A percentile compares a stretch with the other conserved stretches of the same genome.
These are phyloP conservation scores for Solanum sparsipilum DNA, from an alignment of 257 asterid species.

Conservation along the genomic window DNA sequence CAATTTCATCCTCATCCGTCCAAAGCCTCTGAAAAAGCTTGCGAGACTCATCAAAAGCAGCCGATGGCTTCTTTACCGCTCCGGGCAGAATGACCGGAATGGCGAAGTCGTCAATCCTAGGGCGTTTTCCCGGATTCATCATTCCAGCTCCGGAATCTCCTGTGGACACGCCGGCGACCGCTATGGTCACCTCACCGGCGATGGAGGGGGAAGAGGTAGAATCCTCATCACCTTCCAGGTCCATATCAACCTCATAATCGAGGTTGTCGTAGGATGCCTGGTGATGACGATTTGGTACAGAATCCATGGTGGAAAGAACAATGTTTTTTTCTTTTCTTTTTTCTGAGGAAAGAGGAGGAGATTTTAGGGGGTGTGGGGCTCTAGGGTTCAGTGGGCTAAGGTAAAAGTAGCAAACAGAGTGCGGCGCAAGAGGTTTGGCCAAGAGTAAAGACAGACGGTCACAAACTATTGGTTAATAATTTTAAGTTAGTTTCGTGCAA, in stretches of 20 bases:
- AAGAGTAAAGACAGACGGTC: neutral
- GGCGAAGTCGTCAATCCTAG: slow-evolving; percentile 7
- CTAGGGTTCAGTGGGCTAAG: neutral
- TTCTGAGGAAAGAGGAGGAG: neutral
- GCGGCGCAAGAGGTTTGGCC: neutral
- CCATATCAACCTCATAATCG: slow-evolving; percentile 30
- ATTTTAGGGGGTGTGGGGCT: neutral
- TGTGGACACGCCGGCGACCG: slow-evolving; percentile 24
- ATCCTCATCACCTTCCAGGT: slow-evolving; percentile 53
- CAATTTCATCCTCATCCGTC: slow-evolving; percentile 96
- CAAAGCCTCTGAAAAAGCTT: slow-evolving; percentile 88
- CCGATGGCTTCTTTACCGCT: slow-evolving; percentile 34
- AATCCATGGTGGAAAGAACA: slow-evolving; percentile 9
- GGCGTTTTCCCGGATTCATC: neutral
- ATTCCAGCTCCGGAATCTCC: neutral
- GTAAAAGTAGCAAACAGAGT: neutral
- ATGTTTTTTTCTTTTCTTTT: neutral
- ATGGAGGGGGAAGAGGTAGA: slow-evolving; percentile 50
- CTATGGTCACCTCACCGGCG: slow-evolving; percentile 50
- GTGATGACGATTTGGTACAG: neutral
- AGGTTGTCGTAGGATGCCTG: slow-evolving; percentile 17
- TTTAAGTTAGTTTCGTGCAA: neutral
- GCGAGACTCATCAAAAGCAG: slow-evolving; percentile 58
- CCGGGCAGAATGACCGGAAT: slow-evolving; percentile 10
- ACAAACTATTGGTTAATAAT: neutral